Base-by-base conservation (phyloP, 2,329 filamentous ascomycete species). In the Aspergillus fischeri region DNA sequence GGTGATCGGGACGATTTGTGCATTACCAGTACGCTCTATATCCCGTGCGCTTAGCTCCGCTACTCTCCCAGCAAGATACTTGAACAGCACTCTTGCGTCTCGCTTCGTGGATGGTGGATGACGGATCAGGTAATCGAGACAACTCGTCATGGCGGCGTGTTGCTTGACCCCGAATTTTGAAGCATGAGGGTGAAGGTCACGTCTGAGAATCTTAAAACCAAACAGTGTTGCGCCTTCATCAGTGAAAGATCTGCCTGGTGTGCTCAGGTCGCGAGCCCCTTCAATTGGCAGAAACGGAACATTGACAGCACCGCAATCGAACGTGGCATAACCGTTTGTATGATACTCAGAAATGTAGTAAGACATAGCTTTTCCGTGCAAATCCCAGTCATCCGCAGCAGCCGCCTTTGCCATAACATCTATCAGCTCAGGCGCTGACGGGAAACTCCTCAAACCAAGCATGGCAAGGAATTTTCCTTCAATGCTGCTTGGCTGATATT, bases 271-370 rank as follows among this genome's bases (percentile, higher is more conserved):
- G 55, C 85, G 81, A 3, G 75, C 74, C 17, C 85, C 86, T 63
- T 92, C 83, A 1, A 95, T 76, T 1, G 92, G 92, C 41, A 97
- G 76, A 59, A 91, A 89, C 1, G 83, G 75, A 59, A 82, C 82
- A 27, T 74, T 78, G 17, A 81, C 81, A 20, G 74, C 71, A 14
- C 78, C 78, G 54, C 88, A 80, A 63, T 86, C 82, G 69, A 85
- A 90, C 2, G 77, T 75, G 1, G 77, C 81, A 71, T 99, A 97
- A 1, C 84, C 83, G 66, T 97, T 91, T 29, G 82, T 82, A 61
- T 90, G 86, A 70, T 93, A 88, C 66, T 93, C 90, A 29, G 84
- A 81, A 55, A 96, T 84, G 71, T 92, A 96, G 72, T 96, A 97
- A 2, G 83, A 82, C 80, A 96, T 85, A 0, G 91, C 84, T 56